phyloP scores from a whole-genome alignment of 148 eudicot genomes.

The Oxyria digyna region DNA sequence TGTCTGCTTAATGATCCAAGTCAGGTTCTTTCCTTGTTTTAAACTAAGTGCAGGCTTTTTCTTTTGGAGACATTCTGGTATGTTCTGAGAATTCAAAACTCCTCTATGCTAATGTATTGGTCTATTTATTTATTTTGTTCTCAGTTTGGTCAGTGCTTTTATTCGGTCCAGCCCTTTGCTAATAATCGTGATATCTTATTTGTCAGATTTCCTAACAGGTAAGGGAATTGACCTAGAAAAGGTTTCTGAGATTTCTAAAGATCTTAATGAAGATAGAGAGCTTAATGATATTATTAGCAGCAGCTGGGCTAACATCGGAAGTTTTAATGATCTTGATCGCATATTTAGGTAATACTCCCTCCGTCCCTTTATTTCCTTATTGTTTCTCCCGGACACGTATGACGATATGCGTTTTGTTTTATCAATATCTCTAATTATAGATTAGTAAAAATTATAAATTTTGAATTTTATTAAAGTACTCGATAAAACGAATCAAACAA shows the following conservation, averaged over 20 bases:
- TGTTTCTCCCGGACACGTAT: no score
- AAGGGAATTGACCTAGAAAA: slow-evolving; percentile 21
- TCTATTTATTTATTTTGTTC: not conserved
- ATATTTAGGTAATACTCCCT: slow-evolving; percentile 74
- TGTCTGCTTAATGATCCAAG: slow-evolving; percentile 1
- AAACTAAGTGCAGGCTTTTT: not conserved
- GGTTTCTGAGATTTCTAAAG: slow-evolving; percentile 26
- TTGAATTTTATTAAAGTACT: no score
- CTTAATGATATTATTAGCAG: slow-evolving; percentile 58
- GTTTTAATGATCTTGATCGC: slow-evolving; percentile 78
- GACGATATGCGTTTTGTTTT: no score
- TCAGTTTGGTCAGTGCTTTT: slow-evolving; percentile 7
- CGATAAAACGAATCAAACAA: no score
- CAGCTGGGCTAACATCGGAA: slow-evolving; percentile 75
- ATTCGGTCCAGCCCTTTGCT: slow-evolving; percentile 14
- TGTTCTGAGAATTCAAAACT: slow-evolving; percentile 4
- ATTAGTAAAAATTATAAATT: no score
- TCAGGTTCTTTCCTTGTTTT: slow-evolving; percentile 1
- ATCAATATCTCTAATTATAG: no score
- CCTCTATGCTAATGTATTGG: not conserved
- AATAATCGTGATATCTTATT: not conserved
- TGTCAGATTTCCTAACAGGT: slow-evolving; percentile 23
- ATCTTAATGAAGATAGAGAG: slow-evolving; percentile 37
- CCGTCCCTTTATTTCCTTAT: no score
- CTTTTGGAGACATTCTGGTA: slow-evolving; percentile 4